These are phyloP conservation scores for Cutaneotrichosporon cyanovorans DNA, from an alignment of 1,284 basidiomycete species.

Conservation along the genomic window DNA sequence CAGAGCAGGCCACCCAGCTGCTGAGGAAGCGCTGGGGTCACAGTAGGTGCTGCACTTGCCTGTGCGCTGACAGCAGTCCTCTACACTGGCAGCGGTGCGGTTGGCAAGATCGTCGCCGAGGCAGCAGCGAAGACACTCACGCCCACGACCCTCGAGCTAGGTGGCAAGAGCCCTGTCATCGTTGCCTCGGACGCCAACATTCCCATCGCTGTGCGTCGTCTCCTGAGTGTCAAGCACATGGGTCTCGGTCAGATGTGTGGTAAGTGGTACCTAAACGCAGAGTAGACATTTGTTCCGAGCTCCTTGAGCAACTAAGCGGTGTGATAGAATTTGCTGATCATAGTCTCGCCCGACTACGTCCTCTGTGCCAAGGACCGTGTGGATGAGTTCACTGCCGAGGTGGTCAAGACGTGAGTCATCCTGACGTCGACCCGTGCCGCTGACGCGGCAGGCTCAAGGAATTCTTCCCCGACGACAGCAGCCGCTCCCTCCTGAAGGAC, in stretches of 20 bases:
- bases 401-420: conserved; percentile 53
- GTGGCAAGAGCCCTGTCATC: conserved; percentile 77
- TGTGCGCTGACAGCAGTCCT: conserved; percentile 48
- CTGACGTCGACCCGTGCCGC: conserved; percentile 4
- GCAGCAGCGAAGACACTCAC: conserved; percentile 83
- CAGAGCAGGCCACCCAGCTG: conserved; percentile 67
- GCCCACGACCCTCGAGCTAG: conserved; percentile 68
- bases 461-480: conserved; percentile 36
- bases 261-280: conserved; percentile 19
- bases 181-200: conserved; percentile 58
- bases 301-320: too few relatives aligned
- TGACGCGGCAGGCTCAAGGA: conserved; percentile 25
- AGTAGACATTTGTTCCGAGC: too few relatives aligned
- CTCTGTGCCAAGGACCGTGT: conserved; percentile 60
- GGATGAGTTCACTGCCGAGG: conserved; percentile 56
- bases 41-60: conserved; percentile 51
- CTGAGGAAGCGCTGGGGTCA: conserved; percentile 81
- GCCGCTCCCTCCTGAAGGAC: conserved; percentile 46
- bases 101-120: conserved; percentile 67
- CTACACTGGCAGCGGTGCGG: conserved; percentile 61
- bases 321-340: not conserved
- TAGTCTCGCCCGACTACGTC: conserved; percentile 64
- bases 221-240: conserved; percentile 71
- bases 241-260: conserved; percentile 61
- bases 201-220: conserved; percentile 40